These are phyloP conservation scores for Crithidia brevicula DNA, from an alignment of 208 protist species.

Conservation along the genomic window DNA sequence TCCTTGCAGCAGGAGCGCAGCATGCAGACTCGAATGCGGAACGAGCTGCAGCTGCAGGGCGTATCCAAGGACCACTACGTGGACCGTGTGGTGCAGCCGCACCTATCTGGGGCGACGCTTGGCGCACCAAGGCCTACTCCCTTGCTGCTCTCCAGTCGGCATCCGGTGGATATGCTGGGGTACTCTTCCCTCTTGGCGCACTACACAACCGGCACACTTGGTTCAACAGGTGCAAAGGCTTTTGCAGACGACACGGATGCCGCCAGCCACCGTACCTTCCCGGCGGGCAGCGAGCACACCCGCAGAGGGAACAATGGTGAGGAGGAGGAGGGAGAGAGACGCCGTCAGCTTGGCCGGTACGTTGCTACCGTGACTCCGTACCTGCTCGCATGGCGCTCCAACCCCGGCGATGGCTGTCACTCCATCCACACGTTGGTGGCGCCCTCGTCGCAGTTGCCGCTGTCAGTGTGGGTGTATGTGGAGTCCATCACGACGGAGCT, in stretches of 20 bases:
- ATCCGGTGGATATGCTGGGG: conserved; percentile 43
- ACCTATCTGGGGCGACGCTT: too few relatives aligned
- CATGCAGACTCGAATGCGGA: conserved; percentile 16
- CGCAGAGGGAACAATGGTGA: background rate
- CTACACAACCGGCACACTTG: background rate
- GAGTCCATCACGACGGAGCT: conserved; percentile 32
- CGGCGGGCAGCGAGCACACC: too few relatives aligned
- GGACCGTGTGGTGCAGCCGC: too few relatives aligned
- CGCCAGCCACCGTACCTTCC: too few relatives aligned
- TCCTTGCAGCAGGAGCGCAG: conserved; percentile 23
- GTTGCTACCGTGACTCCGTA: conserved; percentile 27
- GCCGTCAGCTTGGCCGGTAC: conserved; percentile 17
- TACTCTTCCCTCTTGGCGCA: conserved; percentile 44
- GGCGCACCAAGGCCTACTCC: too few relatives aligned
- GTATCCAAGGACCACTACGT: too few relatives aligned
- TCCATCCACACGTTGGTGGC: background rate
- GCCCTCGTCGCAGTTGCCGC: background rate
- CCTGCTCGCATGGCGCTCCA: conserved; percentile 25
- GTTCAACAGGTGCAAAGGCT: background rate
- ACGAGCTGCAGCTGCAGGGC: conserved; percentile 21
- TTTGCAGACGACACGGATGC: too few relatives aligned
- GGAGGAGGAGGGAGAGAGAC: background rate
- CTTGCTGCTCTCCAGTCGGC: conserved; percentile 42
- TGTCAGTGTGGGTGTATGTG: conserved; percentile 31
- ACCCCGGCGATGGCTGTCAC: background rate